Evolutionary conservation across 306 rosid species (phyloP).

Genomic region (Cyclanthera cordifolia): DNA sequence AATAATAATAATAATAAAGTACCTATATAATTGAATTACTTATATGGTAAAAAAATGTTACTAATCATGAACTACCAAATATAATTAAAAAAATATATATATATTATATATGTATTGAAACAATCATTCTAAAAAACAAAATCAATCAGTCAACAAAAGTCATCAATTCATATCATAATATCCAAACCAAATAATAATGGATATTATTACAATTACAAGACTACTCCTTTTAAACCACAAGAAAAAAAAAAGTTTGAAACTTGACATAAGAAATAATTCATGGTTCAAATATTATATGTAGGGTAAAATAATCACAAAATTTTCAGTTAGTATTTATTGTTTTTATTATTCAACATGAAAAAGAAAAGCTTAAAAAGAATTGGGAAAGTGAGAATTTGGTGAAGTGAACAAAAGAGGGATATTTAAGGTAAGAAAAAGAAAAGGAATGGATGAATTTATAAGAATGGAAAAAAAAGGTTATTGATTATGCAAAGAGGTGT

Average conservation of each 20-base stretch:
- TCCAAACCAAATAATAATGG: background rate
- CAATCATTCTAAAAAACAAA: background rate
- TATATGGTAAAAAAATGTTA: too few relatives aligned
- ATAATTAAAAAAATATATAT: background rate
- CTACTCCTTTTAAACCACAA: background rate
- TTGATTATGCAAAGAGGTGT: constrained; percentile 8
- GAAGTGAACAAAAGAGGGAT: background rate
- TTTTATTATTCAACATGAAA: background rate
- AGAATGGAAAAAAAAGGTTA: background rate
- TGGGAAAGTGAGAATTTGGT: background rate
- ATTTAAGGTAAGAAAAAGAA: background rate
- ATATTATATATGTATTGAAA: background rate
- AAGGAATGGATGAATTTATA: background rate
- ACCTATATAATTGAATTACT: too few relatives aligned
- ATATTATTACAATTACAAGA: background rate
- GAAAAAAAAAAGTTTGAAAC: background rate
- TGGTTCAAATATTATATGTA: background rate
- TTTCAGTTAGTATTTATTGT: background rate
- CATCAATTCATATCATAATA: background rate
- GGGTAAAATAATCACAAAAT: background rate
- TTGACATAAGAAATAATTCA: background rate
- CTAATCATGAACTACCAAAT: background rate
- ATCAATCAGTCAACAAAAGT: background rate
- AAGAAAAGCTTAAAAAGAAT: too few relatives aligned
- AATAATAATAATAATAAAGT: too few relatives aligned